Conservation (phyloP, 2,329 filamentous ascomycete genomes). For the Pseudocercospora eumusae region DNA sequence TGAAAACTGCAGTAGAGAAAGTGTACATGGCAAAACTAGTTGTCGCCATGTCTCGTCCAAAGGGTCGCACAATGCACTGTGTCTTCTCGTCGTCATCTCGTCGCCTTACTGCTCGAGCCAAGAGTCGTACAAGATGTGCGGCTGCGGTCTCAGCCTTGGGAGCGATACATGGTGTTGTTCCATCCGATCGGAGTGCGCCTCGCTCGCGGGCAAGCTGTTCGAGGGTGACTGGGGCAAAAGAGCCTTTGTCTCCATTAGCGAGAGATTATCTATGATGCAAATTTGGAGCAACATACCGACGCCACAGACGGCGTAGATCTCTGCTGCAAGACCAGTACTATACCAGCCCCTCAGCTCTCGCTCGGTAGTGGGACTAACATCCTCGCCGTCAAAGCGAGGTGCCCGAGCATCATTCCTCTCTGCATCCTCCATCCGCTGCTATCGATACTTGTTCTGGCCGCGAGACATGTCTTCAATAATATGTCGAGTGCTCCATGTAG, state of each 20-base stretch:
- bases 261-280: constrained; percentile 21
- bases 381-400: constrained; percentile 34
- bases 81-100: constrained; percentile 46
- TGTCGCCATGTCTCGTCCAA: constrained; percentile 82
- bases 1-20: constrained; percentile 81
- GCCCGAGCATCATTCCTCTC: constrained; percentile 14
- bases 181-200: constrained; percentile 78
- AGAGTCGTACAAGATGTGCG: constrained; percentile 20
- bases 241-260: constrained; percentile 56
- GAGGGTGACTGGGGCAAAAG: constrained; percentile 88
- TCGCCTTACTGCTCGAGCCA: constrained; percentile 29
- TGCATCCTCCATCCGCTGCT: constrained; percentile 2
- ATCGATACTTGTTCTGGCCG: background rate
- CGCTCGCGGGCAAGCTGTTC: constrained; percentile 88
- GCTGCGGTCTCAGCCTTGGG: constrained; percentile 12
- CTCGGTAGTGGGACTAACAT: constrained; percentile 31
- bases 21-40: constrained; percentile 96
- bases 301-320: constrained; percentile 90
- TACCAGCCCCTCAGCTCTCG: constrained; percentile 36
- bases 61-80: constrained; percentile 76
- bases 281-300: constrained; percentile 60
- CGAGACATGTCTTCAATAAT: background rate
- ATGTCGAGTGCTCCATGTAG: background rate
- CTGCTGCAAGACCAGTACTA: constrained; percentile 66
- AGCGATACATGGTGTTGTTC: constrained; percentile 63